phyloP scores from a whole-genome alignment of 306 rosid species.

The Prunus kanzakura region DNA sequence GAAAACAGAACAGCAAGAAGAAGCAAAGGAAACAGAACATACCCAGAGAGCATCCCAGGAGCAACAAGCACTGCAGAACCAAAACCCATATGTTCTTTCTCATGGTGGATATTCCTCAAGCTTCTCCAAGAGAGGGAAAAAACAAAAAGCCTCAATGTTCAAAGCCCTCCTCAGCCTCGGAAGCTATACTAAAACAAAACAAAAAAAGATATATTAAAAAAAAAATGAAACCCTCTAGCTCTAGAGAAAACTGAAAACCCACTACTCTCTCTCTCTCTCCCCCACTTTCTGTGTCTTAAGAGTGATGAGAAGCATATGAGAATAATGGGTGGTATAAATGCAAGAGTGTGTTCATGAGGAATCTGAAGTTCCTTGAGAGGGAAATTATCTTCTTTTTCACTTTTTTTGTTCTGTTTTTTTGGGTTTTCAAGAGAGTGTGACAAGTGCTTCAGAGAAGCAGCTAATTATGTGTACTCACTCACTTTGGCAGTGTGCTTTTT shows the following conservation, averaged over 20 bases:
- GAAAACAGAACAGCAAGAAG: not conserved
- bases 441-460: conserved; percentile 45
- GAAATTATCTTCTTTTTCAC: conserved; percentile 39
- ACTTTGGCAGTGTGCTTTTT: conserved; percentile 31
- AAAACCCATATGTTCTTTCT: conserved; percentile 41
- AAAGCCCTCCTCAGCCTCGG: not conserved
- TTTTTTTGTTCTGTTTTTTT: conserved; percentile 11
- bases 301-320: not conserved
- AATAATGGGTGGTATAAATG: conserved; percentile 21
- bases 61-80: conserved; percentile 39
- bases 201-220: not conserved
- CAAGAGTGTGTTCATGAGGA: conserved; percentile 30
- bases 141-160: not conserved
- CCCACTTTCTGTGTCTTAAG: not conserved
- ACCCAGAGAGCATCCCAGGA: conserved; percentile 56
- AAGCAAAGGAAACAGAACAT: conserved; percentile 26
- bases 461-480: conserved; percentile 19
- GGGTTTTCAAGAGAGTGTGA: conserved; percentile 24
- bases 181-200: no score
- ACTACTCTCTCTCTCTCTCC: not conserved
- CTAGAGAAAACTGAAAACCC: not conserved
- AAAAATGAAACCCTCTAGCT: not conserved
- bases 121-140: not conserved
- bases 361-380: conserved; percentile 64
- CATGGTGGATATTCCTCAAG: conserved; percentile 19